A percentile compares a stretch with the other conserved stretches of the same genome.
Conservation (phyloP, 805 yeast species). For the Lipomyces kockii region DNA sequence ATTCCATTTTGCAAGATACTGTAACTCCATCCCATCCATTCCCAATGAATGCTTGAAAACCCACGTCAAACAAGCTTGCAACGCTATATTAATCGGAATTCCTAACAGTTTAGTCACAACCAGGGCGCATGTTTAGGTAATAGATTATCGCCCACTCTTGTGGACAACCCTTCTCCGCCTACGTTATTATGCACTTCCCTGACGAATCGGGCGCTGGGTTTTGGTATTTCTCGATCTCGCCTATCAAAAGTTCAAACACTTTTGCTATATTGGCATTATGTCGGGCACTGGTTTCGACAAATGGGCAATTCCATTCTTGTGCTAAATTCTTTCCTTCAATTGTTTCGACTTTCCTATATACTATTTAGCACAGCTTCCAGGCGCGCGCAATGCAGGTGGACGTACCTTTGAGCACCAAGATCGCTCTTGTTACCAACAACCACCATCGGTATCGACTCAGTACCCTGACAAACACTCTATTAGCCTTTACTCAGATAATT, state of each 20-base stretch:
- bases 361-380: background rate
- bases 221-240: slow-evolving; percentile 65
- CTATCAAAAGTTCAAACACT: slow-evolving; percentile 64
- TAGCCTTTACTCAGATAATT: background rate
- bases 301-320: slow-evolving; percentile 66
- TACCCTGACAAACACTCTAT: slow-evolving; percentile 47
- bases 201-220: slow-evolving; percentile 51
- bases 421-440: slow-evolving; percentile 80
- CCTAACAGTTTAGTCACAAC: background rate
- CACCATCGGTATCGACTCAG: slow-evolving; percentile 74
- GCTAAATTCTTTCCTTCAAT: slow-evolving; percentile 69
- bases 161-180: background rate
- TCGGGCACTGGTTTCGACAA: slow-evolving; percentile 83
- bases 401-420: slow-evolving; percentile 67
- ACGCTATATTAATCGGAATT: background rate
- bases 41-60: background rate
- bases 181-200: slow-evolving; percentile 24
- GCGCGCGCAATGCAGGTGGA: slow-evolving; percentile 35
- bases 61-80: background rate
- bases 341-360: slow-evolving; percentile 57
- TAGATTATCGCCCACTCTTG: background rate
- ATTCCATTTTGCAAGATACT: background rate
- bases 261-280: slow-evolving; percentile 61
- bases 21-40: slow-evolving; percentile 7
- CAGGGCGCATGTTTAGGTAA: background rate